Percentiles rank a stretch among this genome's conserved stretches.
Conservation (phyloP, 768 basidiomycete species). For the Dictyophora rubrovolvata region DNA sequence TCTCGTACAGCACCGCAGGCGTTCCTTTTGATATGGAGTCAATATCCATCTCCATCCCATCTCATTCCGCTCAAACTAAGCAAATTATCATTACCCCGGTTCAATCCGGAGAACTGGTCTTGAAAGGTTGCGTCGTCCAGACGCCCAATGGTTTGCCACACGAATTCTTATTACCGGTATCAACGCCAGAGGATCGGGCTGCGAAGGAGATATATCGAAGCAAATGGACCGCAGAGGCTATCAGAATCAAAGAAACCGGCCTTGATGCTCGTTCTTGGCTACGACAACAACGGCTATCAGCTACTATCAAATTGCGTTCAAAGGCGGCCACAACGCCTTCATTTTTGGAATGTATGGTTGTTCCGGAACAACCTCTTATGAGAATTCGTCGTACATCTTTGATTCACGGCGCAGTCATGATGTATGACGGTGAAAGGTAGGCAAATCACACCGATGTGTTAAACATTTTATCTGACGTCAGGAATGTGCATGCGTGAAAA, state of each 20-base stretch:
- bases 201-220: constrained; percentile 21
- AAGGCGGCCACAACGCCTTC: constrained; percentile 22
- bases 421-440: constrained; percentile 90
- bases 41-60: constrained; percentile 56
- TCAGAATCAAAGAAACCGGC: constrained; percentile 28
- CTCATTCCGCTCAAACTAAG: constrained; percentile 64
- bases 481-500: constrained; percentile 25
- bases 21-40: constrained; percentile 59
- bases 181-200: constrained; percentile 56
- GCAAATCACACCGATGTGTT: constrained; percentile 16
- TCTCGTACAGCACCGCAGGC: constrained; percentile 61
- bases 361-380: constrained; percentile 80
- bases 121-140: constrained; percentile 75
- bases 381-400: constrained; percentile 82
- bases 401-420: constrained; percentile 88
- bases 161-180: constrained; percentile 69
- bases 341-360: constrained; percentile 75
- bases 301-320: constrained; percentile 14
- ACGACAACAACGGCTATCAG: constrained; percentile 32
- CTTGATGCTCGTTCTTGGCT: constrained; percentile 62
- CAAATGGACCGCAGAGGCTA: constrained; percentile 6
- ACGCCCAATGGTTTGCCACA: constrained; percentile 59
- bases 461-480: constrained; percentile 1
- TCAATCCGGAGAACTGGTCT: constrained; percentile 50
- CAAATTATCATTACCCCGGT: constrained; percentile 58